A percentile compares a stretch with the other conserved stretches of the same genome.
These are phyloP conservation scores for Phytophthora sp. DNA, from an alignment of 352 stramenopile genomes.

Conservation along the genomic window DNA sequence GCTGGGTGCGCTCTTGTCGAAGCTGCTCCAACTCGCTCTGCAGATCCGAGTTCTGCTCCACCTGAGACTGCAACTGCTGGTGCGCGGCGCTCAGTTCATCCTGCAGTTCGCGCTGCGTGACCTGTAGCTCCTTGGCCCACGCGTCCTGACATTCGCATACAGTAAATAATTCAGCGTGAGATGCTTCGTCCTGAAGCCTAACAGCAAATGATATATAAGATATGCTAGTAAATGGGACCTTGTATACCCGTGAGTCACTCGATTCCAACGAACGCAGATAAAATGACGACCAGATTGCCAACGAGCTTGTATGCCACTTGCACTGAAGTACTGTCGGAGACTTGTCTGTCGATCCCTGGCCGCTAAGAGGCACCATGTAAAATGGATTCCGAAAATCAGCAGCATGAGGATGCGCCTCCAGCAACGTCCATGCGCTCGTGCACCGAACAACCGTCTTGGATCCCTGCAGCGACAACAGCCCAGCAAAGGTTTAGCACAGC, in stretches of 20 bases:
- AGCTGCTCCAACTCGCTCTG: conserved; percentile 70
- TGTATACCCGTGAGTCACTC: conserved; percentile 79
- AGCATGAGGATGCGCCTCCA: conserved; percentile 46
- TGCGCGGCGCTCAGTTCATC: conserved; percentile 67
- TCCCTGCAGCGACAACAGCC: conserved; percentile 45
- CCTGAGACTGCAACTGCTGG: conserved; percentile 71
- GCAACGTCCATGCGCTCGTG: conserved; percentile 70
- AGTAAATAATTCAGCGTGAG: conserved; percentile 14
- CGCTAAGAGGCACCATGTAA: conserved; percentile 60
- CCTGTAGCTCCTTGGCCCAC: conserved; percentile 83
- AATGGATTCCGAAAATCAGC: conserved; percentile 82
- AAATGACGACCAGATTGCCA: conserved; percentile 84
- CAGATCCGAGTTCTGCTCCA: conserved; percentile 78
- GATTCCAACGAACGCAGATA: conserved; percentile 87
- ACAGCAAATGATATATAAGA: background rate
- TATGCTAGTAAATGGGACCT: conserved; percentile 46
- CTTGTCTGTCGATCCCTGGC: conserved; percentile 46
- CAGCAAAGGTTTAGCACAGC: background rate
- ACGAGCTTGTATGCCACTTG: conserved; percentile 86
- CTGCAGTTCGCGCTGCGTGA: conserved; percentile 81
- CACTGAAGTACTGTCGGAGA: conserved; percentile 81
- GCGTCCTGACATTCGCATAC: conserved; percentile 54
- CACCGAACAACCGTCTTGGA: conserved; percentile 66
- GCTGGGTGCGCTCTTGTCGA: conserved; percentile 62
- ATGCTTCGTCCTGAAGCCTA: background rate